Evolutionary conservation across 2,329 filamentous ascomycete genomes (phyloP).

Genomic region (Acrocalymma vagum): DNA sequence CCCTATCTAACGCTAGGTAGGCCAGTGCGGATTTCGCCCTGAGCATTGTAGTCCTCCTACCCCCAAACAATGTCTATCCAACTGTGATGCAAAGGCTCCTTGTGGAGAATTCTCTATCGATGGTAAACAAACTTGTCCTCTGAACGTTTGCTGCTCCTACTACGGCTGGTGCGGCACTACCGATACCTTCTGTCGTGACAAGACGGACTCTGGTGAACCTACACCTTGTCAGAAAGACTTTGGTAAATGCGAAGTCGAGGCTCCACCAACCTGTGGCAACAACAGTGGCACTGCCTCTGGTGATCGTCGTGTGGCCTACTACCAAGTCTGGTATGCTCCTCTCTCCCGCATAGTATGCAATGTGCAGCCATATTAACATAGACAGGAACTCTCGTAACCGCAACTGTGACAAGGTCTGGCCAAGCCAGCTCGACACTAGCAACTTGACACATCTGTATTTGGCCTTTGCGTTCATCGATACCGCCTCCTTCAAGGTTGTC

Average conservation of each 20-base stretch:
- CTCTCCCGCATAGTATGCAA: background rate
- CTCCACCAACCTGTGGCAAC: slow-evolving; percentile 18
- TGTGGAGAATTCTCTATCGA: slow-evolving; percentile 41
- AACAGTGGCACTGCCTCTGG: slow-evolving; percentile 17
- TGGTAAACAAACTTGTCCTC: slow-evolving; percentile 11
- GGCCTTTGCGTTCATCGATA: slow-evolving; percentile 54
- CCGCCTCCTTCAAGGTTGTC: slow-evolving; percentile 36
- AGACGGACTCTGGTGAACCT: slow-evolving; percentile 2
- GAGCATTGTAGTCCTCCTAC: slow-evolving; percentile 18
- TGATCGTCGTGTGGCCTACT: slow-evolving; percentile 26
- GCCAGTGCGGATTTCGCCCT: slow-evolving; percentile 18
- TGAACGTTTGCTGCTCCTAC: slow-evolving; percentile 38
- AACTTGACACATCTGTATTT: slow-evolving; percentile 36
- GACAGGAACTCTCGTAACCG: slow-evolving; percentile 25
- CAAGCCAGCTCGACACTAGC: slow-evolving; percentile 26
- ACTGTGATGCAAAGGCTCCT: slow-evolving; percentile 49
- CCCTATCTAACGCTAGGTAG: background rate
- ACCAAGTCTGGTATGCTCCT: slow-evolving; percentile 24
- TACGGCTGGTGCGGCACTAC: slow-evolving; percentile 50
- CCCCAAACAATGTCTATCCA: slow-evolving; percentile 28
- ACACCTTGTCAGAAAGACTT: slow-evolving; percentile 14
- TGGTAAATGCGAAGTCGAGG: slow-evolving; percentile 11
- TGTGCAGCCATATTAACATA: background rate
- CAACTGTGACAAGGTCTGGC: slow-evolving; percentile 30
- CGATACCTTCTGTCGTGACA: slow-evolving; percentile 26